Conservation (phyloP, 441 rosid genomes). For the Gossypium gossypioides region DNA sequence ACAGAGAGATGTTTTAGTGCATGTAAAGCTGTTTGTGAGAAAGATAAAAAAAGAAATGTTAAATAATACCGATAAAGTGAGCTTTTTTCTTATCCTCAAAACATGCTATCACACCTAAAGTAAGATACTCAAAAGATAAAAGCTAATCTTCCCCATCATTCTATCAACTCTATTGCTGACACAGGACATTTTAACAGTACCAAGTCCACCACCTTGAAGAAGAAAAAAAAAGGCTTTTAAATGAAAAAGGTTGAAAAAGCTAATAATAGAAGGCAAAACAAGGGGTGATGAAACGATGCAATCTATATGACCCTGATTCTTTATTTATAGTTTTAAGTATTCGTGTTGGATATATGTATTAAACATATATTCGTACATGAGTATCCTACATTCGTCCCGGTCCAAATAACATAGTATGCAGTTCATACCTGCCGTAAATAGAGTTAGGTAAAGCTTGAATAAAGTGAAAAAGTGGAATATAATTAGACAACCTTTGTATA, state of each 20-base stretch:
- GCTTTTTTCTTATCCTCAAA: neutral
- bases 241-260: neutral
- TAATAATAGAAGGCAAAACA: neutral
- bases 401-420: neutral
- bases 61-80: neutral
- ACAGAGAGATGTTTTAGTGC: neutral
- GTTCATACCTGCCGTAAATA: conserved; percentile 3
- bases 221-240: neutral
- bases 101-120: neutral
- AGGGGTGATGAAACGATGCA: neutral
- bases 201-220: neutral
- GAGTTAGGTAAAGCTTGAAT: conserved; percentile 9
- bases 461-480: neutral
- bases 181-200: neutral
- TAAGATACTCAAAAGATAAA: conserved; percentile 1
- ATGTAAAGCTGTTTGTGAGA: neutral
- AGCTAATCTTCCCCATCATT: conserved; percentile 2
- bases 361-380: neutral
- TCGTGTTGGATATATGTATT: neutral
- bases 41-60: neutral
- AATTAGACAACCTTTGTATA: neutral
- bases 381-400: neutral
- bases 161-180: neutral
- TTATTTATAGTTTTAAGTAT: neutral
- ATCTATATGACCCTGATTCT: neutral